Percentiles rank a stretch among this genome's conserved stretches.
Evolutionary conservation across 1,139 yeast species (phyloP).

Genomic region (Sugiyamaella grinbergsii): DNA sequence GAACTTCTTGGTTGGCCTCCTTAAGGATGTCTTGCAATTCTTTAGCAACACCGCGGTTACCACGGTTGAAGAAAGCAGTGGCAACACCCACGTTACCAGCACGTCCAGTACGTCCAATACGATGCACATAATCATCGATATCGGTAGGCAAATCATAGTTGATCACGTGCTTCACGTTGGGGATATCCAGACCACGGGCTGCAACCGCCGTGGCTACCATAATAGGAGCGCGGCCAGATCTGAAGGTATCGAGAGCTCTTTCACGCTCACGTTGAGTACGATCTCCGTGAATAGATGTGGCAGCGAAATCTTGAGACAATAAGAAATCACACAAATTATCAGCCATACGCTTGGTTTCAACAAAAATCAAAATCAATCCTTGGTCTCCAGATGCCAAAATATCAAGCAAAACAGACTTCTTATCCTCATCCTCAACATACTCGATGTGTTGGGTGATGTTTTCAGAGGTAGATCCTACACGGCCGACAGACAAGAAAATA

Average conservation of each 20-base stretch:
- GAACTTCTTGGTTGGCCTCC: slow-evolving; percentile 98
- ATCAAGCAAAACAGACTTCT: slow-evolving; percentile 89
- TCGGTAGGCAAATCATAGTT: slow-evolving; percentile 96
- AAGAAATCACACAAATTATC: slow-evolving; percentile 92
- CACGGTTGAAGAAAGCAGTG: slow-evolving; percentile 96
- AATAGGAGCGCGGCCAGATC: slow-evolving; percentile 84
- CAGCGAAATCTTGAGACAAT: slow-evolving; percentile 87
- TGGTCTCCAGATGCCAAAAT: slow-evolving; percentile 69
- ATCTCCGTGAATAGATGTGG: slow-evolving; percentile 98
- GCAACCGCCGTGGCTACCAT: slow-evolving; percentile 99
- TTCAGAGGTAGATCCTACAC: slow-evolving; percentile 97
- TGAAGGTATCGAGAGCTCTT: slow-evolving; percentile 88
- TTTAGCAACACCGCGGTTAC: slow-evolving; percentile 85
- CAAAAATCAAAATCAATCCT: slow-evolving; percentile 90
- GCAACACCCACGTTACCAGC: slow-evolving; percentile 99
- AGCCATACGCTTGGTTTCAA: slow-evolving; percentile 98
- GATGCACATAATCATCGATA: slow-evolving; percentile 97
- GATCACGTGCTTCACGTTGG: slow-evolving; percentile 96
- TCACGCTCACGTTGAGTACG: slow-evolving; percentile 98
- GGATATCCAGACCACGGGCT: slow-evolving; percentile 99
- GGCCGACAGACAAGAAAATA: slow-evolving; percentile 94
- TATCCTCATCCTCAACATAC: slow-evolving; percentile 93
- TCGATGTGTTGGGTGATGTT: slow-evolving; percentile 92
- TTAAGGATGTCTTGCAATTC: slow-evolving; percentile 82
- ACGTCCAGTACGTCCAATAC: slow-evolving; percentile 99